Evolutionary conservation across 139 green algal genomes (phyloP).

Genomic region (Micractinium conductrix): DNA sequence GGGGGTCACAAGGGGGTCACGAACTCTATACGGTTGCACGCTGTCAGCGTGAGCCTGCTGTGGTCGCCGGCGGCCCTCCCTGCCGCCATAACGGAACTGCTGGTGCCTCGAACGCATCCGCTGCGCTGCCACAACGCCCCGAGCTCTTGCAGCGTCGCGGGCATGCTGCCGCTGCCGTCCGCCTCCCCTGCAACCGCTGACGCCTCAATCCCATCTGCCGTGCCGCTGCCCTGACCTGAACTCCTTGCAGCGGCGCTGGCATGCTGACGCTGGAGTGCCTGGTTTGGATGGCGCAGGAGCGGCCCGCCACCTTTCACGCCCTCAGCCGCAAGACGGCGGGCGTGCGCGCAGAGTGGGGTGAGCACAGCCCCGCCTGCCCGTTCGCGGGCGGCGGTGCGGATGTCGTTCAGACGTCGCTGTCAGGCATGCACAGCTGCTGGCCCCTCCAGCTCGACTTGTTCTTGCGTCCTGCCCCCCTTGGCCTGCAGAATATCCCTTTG

Average conservation of each 20-base stretch:
- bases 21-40: not conserved
- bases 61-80: not conserved
- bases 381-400: too few species aligned
- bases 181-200: not conserved
- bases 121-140: not conserved
- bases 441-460: too few species aligned
- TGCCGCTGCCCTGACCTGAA: not conserved
- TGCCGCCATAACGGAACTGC: not conserved
- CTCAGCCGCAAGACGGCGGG: constrained; percentile 78
- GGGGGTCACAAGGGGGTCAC: too few species aligned
- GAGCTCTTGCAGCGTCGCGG: too few species aligned
- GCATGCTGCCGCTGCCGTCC: too few species aligned
- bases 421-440: too few species aligned
- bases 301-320: constrained; percentile 43
- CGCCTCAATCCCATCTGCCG: constrained; percentile 35
- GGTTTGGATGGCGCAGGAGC: constrained; percentile 67
- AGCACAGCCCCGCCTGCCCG: constrained; percentile 84
- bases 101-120: not conserved
- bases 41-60: not conserved
- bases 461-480: not conserved
- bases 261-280: constrained; percentile 82
- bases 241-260: constrained; percentile 83
- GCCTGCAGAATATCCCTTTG: constrained; percentile 69
- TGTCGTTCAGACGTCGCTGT: too few species aligned
- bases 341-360: constrained; percentile 74